A percentile compares a stretch with the other conserved stretches of the same genome.
Conservation (phyloP, 2,329 filamentous ascomycete species). For the Colletotrichum sansevieriae region DNA sequence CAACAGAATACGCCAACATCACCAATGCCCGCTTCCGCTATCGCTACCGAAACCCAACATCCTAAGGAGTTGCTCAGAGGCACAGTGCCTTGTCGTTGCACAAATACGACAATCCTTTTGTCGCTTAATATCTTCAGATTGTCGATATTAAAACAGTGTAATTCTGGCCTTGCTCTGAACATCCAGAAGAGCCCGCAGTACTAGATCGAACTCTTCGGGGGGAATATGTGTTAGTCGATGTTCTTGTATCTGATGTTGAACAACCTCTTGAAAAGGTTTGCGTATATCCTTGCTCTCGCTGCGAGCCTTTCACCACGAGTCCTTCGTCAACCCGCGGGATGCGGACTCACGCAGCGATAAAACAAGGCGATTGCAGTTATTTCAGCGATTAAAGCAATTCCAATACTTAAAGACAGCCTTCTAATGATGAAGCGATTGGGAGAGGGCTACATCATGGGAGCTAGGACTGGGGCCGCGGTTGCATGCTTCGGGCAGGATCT, state of each 20-base stretch:
- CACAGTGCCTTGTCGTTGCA: background rate
- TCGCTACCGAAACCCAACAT: background rate
- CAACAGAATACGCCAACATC: constrained; percentile 27
- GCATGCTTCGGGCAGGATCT: constrained; percentile 8
- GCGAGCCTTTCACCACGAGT: background rate
- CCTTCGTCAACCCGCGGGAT: background rate
- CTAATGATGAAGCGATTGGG: constrained; percentile 22
- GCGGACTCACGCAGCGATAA: background rate
- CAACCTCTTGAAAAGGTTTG: fast-evolving
- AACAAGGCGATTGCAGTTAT: background rate
- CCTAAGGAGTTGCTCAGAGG: background rate
- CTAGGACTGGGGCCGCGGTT: constrained; percentile 19
- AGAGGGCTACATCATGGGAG: background rate
- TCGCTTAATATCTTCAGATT: too few species aligned
- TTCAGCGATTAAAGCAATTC: background rate
- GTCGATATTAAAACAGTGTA: too few species aligned
- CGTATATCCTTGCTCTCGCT: too few species aligned
- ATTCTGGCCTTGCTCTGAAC: too few species aligned
- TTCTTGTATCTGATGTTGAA: background rate
- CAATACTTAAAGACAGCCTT: constrained; percentile 14
- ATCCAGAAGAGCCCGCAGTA: too few species aligned
- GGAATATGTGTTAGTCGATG: too few species aligned
- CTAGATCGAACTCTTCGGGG: too few species aligned
- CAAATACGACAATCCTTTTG: background rate
- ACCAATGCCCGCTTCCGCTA: constrained; percentile 24